Conservation (phyloP, 352 stramenopile genomes). For the Globisporangium lucens region DNA sequence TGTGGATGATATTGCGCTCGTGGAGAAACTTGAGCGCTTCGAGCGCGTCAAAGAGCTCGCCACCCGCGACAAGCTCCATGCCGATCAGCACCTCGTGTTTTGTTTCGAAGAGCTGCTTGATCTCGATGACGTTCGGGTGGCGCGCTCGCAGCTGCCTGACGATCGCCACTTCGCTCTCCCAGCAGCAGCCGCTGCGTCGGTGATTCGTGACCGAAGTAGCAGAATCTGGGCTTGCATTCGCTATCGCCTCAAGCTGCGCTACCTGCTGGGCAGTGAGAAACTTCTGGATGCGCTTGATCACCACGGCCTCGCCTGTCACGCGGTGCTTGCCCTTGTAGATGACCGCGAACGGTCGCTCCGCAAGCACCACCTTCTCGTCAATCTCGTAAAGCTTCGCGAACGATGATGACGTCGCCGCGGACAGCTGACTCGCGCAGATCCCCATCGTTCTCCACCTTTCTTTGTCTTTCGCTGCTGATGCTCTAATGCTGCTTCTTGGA, state of each 20-base stretch:
- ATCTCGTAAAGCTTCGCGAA: conserved; percentile 39
- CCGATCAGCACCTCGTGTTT: conserved; percentile 49
- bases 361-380: conserved; percentile 40
- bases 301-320: conserved; percentile 31
- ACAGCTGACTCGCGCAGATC: conserved; percentile 35
- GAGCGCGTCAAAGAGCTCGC: conserved; percentile 69
- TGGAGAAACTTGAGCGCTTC: conserved; percentile 65
- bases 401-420: conserved; percentile 17
- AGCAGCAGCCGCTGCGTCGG: conserved; percentile 17
- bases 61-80: conserved; percentile 53
- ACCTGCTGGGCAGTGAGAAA: neutral
- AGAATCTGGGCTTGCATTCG: neutral
- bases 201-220: neutral
- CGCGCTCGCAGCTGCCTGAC: conserved; percentile 41
- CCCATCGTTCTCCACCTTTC: conserved; percentile 27
- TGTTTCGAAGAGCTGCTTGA: conserved; percentile 52
- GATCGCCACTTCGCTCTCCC: conserved; percentile 50
- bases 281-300: conserved; percentile 69
- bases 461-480: neutral
- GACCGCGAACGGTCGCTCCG: conserved; percentile 41
- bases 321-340: conserved; percentile 46
- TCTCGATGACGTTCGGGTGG: conserved; percentile 57
- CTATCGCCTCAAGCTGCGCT: neutral
- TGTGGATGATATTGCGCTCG: conserved; percentile 63
- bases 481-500: neutral